Evolutionary conservation across 2,329 filamentous ascomycete species (phyloP).

Genomic region (Teratosphaeria pseudoeucalypti): DNA sequence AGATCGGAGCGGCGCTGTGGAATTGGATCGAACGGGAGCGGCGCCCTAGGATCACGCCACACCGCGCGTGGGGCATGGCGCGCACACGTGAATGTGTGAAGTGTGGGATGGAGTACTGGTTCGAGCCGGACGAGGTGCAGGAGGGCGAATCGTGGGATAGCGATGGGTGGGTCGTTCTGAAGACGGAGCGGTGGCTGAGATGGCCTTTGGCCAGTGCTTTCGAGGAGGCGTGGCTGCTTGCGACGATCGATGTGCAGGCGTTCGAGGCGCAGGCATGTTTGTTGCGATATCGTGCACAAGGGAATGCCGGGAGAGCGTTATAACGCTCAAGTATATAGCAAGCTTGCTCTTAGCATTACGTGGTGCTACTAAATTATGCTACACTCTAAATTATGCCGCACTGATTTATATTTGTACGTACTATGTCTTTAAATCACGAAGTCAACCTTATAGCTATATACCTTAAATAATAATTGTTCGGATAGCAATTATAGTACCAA

Average conservation of each 20-base stretch:
- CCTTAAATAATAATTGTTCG: too few relatives aligned
- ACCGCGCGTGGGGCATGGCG: neutral
- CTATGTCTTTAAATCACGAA: too few relatives aligned
- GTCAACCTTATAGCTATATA: too few relatives aligned
- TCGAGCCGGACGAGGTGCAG: neutral
- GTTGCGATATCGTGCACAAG: too few relatives aligned
- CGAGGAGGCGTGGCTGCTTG: neutral
- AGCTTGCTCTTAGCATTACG: too few relatives aligned
- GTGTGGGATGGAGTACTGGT: neutral
- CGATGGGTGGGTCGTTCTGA: neutral
- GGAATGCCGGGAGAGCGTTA: too few relatives aligned
- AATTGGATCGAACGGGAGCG: neutral
- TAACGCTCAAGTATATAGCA: too few relatives aligned
- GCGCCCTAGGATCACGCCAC: neutral
- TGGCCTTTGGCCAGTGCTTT: neutral
- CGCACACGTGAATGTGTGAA: neutral
- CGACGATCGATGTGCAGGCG: neutral
- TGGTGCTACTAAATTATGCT: too few relatives aligned
- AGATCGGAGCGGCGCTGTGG: neutral
- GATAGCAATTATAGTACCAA: too few relatives aligned
- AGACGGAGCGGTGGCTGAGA: neutral
- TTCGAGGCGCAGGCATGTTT: neutral
- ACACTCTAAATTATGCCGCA: too few relatives aligned
- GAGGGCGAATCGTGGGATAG: neutral
- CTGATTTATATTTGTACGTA: too few relatives aligned